A percentile compares a stretch with the other conserved stretches of the same genome.
Evolutionary conservation across 2,329 filamentous ascomycete species (phyloP).

Genomic region (Monosporascus sp.): DNA sequence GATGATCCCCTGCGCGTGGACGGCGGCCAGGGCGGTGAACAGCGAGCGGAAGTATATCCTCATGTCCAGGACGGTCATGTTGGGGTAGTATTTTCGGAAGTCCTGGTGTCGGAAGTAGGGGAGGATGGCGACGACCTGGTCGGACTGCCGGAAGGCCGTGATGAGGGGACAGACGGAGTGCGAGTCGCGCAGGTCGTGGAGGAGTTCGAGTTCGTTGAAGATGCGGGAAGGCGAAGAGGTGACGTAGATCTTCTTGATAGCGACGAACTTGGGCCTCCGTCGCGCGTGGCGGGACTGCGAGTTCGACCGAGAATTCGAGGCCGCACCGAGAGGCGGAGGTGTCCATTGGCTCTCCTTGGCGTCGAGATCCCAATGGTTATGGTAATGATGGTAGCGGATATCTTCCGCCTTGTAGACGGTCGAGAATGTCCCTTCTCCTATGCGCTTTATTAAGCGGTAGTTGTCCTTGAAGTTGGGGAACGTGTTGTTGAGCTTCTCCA

Average conservation of each 20-base stretch:
- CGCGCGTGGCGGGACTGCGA: slow-evolving; percentile 31
- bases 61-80: slow-evolving; percentile 82
- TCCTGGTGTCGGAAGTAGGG: slow-evolving; percentile 95
- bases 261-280: slow-evolving; percentile 70
- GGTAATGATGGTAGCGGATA: slow-evolving; percentile 73
- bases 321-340: slow-evolving; percentile 59
- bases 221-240: slow-evolving; percentile 92
- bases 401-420: slow-evolving; percentile 99
- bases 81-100: slow-evolving; percentile 89
- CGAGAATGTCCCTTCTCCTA: slow-evolving; percentile 97
- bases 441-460: slow-evolving; percentile 90
- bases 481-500: slow-evolving; percentile 73
- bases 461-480: slow-evolving; percentile 80
- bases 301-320: slow-evolving; percentile 35
- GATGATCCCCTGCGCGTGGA: slow-evolving; percentile 79
- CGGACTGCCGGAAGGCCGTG: slow-evolving; percentile 89
- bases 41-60: slow-evolving; percentile 84
- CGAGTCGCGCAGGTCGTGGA: slow-evolving; percentile 80
- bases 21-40: slow-evolving; percentile 76
- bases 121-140: slow-evolving; percentile 91
- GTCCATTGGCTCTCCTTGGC: slow-evolving; percentile 60
- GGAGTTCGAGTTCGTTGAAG: slow-evolving; percentile 89
- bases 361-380: slow-evolving; percentile 82
- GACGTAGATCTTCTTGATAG: slow-evolving; percentile 99
- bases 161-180: slow-evolving; percentile 89